These are phyloP conservation scores for Candida saitoana DNA, from an alignment of 805 yeast genomes.

Conservation along the genomic window DNA sequence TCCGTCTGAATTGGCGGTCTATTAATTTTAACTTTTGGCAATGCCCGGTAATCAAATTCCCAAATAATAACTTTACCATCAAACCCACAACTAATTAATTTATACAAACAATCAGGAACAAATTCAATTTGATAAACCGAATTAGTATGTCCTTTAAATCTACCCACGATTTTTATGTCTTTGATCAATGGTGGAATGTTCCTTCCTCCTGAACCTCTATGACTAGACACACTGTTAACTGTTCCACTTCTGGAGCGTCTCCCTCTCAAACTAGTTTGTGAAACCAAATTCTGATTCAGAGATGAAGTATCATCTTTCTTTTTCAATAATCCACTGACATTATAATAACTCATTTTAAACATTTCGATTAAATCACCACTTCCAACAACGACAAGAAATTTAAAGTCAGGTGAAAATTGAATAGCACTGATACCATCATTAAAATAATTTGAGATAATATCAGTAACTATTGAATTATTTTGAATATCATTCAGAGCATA, in stretches of 20 bases:
- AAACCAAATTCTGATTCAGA: background rate
- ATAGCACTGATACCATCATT: slow-evolving; percentile 56
- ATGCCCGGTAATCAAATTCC: slow-evolving; percentile 42
- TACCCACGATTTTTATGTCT: slow-evolving; percentile 31
- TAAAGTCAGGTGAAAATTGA: slow-evolving; percentile 46
- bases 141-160: slow-evolving; percentile 40
- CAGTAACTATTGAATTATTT: slow-evolving; percentile 35
- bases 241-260: slow-evolving; percentile 40
- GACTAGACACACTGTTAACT: slow-evolving; percentile 21
- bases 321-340: slow-evolving; percentile 31
- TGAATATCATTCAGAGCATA: slow-evolving; percentile 20
- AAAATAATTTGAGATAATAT: slow-evolving; percentile 59
- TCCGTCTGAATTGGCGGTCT: slow-evolving; percentile 1
- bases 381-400: slow-evolving; percentile 45
- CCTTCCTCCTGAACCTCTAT: slow-evolving; percentile 5
- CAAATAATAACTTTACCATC: slow-evolving; percentile 40
- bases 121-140: slow-evolving; percentile 29
- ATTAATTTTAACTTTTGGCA: slow-evolving; percentile 30
- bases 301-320: slow-evolving; percentile 8
- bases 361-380: slow-evolving; percentile 50
- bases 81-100: slow-evolving; percentile 33
- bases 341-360: slow-evolving; percentile 38
- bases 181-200: slow-evolving; percentile 34
- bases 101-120: slow-evolving; percentile 23
- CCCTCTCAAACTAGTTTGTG: slow-evolving; percentile 11